Evolutionary conservation across 2,329 filamentous ascomycete species (phyloP).

Genomic region (Fusarium sp.): DNA sequence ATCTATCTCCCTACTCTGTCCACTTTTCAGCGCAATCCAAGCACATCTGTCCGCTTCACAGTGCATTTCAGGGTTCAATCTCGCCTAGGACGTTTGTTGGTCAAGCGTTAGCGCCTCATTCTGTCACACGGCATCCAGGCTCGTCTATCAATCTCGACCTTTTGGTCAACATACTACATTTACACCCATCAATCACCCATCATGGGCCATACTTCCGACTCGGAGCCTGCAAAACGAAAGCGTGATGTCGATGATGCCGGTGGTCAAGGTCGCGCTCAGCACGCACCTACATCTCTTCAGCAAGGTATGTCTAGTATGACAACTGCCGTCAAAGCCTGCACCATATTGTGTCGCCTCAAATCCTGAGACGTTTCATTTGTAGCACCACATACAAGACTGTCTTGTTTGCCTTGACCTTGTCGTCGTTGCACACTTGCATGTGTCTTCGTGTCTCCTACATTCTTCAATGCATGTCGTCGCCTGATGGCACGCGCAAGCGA

Average conservation of each 20-base stretch:
- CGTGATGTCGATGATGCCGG: conserved; percentile 57
- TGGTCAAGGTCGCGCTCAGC: conserved; percentile 53
- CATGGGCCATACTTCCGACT: conserved; percentile 56
- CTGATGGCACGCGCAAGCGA: conserved; percentile 10
- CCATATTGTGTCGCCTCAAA: conserved; percentile 30
- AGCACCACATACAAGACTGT: conserved; percentile 17
- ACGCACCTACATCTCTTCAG: conserved; percentile 51
- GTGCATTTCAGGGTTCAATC: conserved; percentile 15
- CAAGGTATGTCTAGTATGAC: conserved; percentile 53
- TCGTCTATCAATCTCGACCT: neutral
- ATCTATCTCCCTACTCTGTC: neutral
- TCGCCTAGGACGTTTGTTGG: conserved; percentile 3
- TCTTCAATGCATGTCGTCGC: conserved; percentile 11
- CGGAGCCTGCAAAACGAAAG: conserved; percentile 59
- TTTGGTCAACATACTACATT: conserved; percentile 9
- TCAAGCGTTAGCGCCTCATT: conserved; percentile 9
- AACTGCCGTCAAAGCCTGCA: conserved; percentile 25
- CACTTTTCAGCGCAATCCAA: neutral
- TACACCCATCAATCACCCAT: conserved; percentile 10
- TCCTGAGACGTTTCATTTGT: conserved; percentile 31
- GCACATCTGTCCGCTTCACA: neutral
- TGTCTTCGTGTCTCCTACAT: conserved; percentile 11
- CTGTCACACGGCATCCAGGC: neutral
- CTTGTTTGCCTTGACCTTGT: neutral
- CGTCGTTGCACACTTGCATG: neutral